These are phyloP conservation scores for Echium plantagineum DNA, from an alignment of 257 asterid genomes.

Conservation along the genomic window DNA sequence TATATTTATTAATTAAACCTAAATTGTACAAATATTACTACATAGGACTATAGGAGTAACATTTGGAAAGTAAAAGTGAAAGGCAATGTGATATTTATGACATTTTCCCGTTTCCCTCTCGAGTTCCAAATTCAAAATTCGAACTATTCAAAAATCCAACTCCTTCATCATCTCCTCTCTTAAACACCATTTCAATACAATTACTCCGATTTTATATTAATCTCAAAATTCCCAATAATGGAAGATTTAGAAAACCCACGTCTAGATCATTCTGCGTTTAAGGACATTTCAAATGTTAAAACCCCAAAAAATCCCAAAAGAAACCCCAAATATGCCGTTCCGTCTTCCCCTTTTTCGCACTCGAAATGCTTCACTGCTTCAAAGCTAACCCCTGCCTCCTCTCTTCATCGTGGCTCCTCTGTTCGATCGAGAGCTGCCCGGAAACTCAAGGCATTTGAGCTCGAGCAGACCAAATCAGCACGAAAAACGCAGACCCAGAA, in stretches of 20 bases:
- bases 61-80: too few relatives aligned
- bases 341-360: conserved; percentile 25
- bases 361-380: conserved; percentile 52
- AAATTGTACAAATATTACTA: too few relatives aligned
- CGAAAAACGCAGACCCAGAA: conserved; percentile 54
- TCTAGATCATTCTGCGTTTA: conserved; percentile 23
- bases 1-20: too few relatives aligned
- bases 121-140: conserved; percentile 34
- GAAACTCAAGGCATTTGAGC: conserved; percentile 63
- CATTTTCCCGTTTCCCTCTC: too few relatives aligned
- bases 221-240: neutral
- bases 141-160: conserved; percentile 10
- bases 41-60: too few relatives aligned
- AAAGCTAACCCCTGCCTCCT: conserved; percentile 42
- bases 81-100: too few relatives aligned
- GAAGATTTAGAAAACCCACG: conserved; percentile 9
- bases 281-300: conserved; percentile 58
- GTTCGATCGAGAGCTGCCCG: conserved; percentile 56
- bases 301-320: conserved; percentile 45
- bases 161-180: conserved; percentile 23
- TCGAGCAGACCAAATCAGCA: conserved; percentile 76
- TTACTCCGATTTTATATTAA: neutral
- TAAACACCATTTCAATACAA: conserved; percentile 14
- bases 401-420: conserved; percentile 23
- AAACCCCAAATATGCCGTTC: conserved; percentile 11